Base-by-base conservation (phyloP, 1,139 yeast species). In the Sugiyamaella novakii region DNA sequence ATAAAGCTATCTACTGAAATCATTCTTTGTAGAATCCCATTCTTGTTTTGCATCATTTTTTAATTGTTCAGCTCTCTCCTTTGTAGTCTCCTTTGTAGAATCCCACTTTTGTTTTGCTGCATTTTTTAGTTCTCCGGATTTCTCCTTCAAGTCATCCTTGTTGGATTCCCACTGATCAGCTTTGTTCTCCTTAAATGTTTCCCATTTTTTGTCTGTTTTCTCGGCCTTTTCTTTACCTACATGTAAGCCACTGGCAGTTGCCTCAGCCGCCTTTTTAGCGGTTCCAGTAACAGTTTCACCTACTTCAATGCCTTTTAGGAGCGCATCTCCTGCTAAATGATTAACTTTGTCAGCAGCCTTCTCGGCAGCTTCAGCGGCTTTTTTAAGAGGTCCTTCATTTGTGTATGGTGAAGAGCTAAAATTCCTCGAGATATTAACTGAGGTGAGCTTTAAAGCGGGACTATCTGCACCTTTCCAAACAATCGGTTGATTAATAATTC, bases 301-400 rank as follows among this genome's bases (percentile, higher is more conserved):
- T 5, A 46, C 39, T 35, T 57, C 56, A 8, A 56, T 27, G 12
- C 56, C 57, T 22, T 53, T 54, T 10, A 48, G 46, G 6, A 55
- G 53, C 24, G 54, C 58, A 12, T 53, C 47, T 15, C 56, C 55
- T n/a, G 56, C 54, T 11, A 37, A 41, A 14, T 47, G 49, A 44
- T 56, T 56, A 22, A 46, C 53, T 33, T 43, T 43, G 12, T 55
- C 53, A 5, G 54, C 54, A 11, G 47, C 56, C 39, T 54, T 43
- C 31, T 53, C 52, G 30, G 37, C 42, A 2, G n/a, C 25, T 22
- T 36, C 18, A 14, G 21, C 33, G 2, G 43, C 43, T 27, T 39
- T 39, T 25, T 39, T 39, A 19, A 39, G 27, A 10, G 43, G 34
- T 5, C 43, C 43, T 22, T 39, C 43, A 6, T 29, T 39, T 10